Conservation (phyloP, 805 yeast genomes). For the Sugiyamaella lignohabitans region DNA sequence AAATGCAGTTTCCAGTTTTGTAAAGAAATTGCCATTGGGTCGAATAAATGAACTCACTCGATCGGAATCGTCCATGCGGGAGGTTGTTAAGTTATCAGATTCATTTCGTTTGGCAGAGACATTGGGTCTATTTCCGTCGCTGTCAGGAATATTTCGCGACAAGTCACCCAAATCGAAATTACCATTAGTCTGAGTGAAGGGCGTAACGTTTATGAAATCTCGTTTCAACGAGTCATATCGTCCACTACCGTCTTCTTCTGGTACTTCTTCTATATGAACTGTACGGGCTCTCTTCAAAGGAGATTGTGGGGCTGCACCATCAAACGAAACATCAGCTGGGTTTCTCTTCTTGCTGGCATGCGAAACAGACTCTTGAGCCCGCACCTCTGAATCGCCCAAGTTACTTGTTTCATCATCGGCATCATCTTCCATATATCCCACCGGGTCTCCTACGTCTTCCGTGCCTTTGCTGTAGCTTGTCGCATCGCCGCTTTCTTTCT, state of each 20-base stretch:
- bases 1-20: slow-evolving; percentile 7
- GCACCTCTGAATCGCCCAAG: too few relatives aligned
- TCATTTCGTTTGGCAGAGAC: not conserved
- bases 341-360: not conserved
- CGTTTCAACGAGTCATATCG: not conserved
- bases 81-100: not conserved
- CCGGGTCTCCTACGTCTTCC: not conserved
- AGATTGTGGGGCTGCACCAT: not conserved
- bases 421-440: not conserved
- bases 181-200: slow-evolving; percentile 27
- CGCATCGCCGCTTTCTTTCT: too few relatives aligned
- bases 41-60: not conserved
- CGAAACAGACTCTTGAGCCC: not conserved
- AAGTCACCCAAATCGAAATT: slow-evolving; percentile 27
- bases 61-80: too few relatives aligned
- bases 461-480: too few relatives aligned
- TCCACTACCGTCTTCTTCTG: not conserved
- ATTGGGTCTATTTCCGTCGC: not conserved
- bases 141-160: slow-evolving; percentile 8
- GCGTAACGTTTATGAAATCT: slow-evolving; percentile 19
- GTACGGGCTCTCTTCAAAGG: not conserved
- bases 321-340: not conserved
- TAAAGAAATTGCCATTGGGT: not conserved
- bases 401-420: not conserved
- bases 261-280: too few relatives aligned